These are phyloP conservation scores for Ascochyta koolunga DNA, from an alignment of 2,329 filamentous ascomycete species.

Conservation along the genomic window DNA sequence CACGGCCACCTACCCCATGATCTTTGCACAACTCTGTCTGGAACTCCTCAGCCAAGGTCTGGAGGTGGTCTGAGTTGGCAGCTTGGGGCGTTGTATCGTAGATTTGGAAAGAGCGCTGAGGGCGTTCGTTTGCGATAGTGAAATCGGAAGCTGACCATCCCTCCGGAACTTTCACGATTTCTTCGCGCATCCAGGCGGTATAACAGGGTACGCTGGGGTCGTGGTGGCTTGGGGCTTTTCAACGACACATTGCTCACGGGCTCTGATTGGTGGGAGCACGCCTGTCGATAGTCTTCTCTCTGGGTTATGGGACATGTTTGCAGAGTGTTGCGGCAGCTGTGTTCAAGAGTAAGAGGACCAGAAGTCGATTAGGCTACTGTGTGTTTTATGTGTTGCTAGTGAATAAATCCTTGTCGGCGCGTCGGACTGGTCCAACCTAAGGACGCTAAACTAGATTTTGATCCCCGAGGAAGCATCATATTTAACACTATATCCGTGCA, in stretches of 20 bases:
- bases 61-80: conserved; percentile 11
- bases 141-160: conserved; percentile 19
- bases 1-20: conserved; percentile 5
- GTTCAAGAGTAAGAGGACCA: neutral
- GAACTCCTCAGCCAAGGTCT: conserved; percentile 10
- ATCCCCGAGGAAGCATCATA: neutral
- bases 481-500: too few species aligned
- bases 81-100: conserved; percentile 18
- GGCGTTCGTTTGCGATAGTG: conserved; percentile 6
- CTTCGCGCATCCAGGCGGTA: conserved; percentile 19
- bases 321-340: conserved; percentile 4
- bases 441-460: neutral
- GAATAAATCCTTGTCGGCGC: neutral
- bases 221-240: conserved; percentile 16
- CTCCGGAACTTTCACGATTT: conserved; percentile 11
- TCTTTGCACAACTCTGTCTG: conserved; percentile 17
- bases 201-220: conserved; percentile 15
- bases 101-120: conserved; percentile 19
- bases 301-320: conserved; percentile 12
- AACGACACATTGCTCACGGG: conserved; percentile 13
- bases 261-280: conserved; percentile 16
- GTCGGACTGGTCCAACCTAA: neutral
- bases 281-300: conserved; percentile 22
- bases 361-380: conserved; percentile 2
- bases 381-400: conserved; percentile 1